Percentiles rank a stretch among this genome's conserved stretches.
Conservation (phyloP, 768 basidiomycete species). For the Chalciporus piperatus region DNA sequence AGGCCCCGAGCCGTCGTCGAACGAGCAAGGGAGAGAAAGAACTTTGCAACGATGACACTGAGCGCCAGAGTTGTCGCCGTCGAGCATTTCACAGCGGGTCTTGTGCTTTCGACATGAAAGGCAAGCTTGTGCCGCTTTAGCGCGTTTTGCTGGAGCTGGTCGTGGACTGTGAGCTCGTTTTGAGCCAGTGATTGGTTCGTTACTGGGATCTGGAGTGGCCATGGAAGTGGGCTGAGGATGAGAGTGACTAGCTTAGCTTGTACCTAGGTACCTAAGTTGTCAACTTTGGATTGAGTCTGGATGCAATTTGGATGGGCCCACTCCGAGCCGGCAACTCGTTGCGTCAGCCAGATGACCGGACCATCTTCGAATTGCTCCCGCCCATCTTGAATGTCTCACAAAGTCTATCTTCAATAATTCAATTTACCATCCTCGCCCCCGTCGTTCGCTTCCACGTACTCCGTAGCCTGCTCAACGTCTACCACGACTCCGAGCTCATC, state of each 20-base stretch:
- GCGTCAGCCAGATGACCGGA: not conserved
- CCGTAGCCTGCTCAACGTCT: too few species aligned
- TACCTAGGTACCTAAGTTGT: too few species aligned
- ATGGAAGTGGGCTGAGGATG: slow-evolving; percentile 12
- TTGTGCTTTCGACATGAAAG: slow-evolving; percentile 47
- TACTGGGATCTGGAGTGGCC: slow-evolving; percentile 12
- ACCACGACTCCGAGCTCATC: too few species aligned
- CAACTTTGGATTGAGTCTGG: too few species aligned
- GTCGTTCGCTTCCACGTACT: too few species aligned
- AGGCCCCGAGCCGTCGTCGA: slow-evolving; percentile 32
- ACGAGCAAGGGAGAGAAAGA: slow-evolving; percentile 45
- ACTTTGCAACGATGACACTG: slow-evolving; percentile 52
- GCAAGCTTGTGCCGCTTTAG: slow-evolving; percentile 45
- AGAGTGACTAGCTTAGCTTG: too few species aligned
- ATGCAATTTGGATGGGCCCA: too few species aligned
- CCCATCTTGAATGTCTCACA: not conserved
- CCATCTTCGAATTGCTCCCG: not conserved
- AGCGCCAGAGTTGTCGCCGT: slow-evolving; percentile 33
- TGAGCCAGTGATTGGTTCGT: slow-evolving; percentile 22
- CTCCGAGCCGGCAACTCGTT: slow-evolving; percentile 9
- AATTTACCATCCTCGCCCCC: too few species aligned
- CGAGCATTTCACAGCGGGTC: slow-evolving; percentile 50
- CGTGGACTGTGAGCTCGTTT: slow-evolving; percentile 34
- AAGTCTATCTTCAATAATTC: not conserved
- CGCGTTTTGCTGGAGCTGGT: slow-evolving; percentile 33